Evolutionary conservation across 2,329 filamentous ascomycete genomes (phyloP).

Genomic region (Trichoderma sp.): DNA sequence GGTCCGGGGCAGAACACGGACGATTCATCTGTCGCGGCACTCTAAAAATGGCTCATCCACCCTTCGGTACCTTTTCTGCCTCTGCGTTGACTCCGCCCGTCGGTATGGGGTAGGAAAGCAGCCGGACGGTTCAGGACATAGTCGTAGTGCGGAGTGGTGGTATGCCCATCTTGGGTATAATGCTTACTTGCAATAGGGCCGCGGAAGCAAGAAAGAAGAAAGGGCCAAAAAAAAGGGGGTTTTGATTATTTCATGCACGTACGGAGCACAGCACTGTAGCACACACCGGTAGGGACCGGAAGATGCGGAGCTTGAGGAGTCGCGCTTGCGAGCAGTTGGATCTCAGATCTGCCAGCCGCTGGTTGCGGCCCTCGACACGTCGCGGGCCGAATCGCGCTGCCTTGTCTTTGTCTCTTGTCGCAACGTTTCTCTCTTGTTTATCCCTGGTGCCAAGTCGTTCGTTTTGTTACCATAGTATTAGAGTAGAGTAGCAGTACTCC

Average conservation of each 20-base stretch:
- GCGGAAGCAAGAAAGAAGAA: neutral
- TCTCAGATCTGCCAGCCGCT: slow-evolving; percentile 15
- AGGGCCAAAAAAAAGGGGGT: neutral
- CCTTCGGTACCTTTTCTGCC: neutral
- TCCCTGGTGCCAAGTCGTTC: neutral
- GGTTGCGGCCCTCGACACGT: slow-evolving; percentile 9
- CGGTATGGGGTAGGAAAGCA: neutral
- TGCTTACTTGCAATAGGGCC: neutral
- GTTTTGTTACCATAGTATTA: neutral
- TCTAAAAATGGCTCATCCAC: neutral
- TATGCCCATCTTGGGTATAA: neutral
- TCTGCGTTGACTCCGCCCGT: neutral
- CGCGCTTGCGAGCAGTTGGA: slow-evolving; percentile 5
- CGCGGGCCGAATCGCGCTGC: slow-evolving; percentile 16
- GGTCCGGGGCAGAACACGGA: neutral
- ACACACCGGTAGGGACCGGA: slow-evolving; percentile 10
- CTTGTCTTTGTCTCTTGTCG: neutral
- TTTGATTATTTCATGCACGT: neutral
- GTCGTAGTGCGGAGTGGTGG: neutral
- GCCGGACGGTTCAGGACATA: neutral
- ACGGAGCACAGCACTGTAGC: too few relatives aligned
- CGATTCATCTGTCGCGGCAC: neutral
- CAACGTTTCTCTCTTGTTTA: neutral
- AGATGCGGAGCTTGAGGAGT: neutral
- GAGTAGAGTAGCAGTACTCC: too few relatives aligned